Evolutionary conservation across 108 stramenopile genomes (phyloP), one percentile per base, ranked within the genome.

Genomic region (Cyclotella atomus): DNA sequence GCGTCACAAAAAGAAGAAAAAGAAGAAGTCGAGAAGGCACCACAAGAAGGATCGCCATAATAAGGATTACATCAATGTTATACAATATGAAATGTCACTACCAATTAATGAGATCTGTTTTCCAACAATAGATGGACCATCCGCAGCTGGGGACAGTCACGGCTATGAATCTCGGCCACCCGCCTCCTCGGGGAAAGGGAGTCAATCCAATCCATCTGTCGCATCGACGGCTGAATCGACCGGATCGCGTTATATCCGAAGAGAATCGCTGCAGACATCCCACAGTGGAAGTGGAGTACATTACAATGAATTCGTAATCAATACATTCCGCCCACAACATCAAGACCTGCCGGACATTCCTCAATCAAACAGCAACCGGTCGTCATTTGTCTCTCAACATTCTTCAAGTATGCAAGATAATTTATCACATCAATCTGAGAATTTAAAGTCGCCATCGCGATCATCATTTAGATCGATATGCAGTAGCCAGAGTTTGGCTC

Each of bases 1-100:
- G 52, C 15, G 70, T 61, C 25, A 44, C 66, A 71, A 47, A 46
- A 71, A 66, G 12, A 43, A 66, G 55, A 79, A 71, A 49, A 71
- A 71, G 27, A 67, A 50, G 20, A 73, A 73, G 28, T 68, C 71
- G 21, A 80, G 69, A 59, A 80, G 64, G 67, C 21, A 56, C 44
- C 32, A 32, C 46, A 65, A 71, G 10, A 64, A 65, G 41, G 43
- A 61, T 19, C 34, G 70, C 34, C n/a, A n/a, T n/a, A 57, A 50
- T 45, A 71, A 50, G 43, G 44, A 43, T 5, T 38, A 32, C 21
- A 36, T 20, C 29, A 16, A 50, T 14, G 25, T 41, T 14, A 27
- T 61, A 3, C 12, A 61, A 16, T 17, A 34, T 16, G 57, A 2
- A 15, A 3, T 35, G 24, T 54, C 67, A 43, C 69, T 70, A 27